Evolutionary conservation across 805 yeast species (phyloP), one percentile per base, ranked within the genome.

Genomic region (Zygosaccharomyces siamensis): DNA sequence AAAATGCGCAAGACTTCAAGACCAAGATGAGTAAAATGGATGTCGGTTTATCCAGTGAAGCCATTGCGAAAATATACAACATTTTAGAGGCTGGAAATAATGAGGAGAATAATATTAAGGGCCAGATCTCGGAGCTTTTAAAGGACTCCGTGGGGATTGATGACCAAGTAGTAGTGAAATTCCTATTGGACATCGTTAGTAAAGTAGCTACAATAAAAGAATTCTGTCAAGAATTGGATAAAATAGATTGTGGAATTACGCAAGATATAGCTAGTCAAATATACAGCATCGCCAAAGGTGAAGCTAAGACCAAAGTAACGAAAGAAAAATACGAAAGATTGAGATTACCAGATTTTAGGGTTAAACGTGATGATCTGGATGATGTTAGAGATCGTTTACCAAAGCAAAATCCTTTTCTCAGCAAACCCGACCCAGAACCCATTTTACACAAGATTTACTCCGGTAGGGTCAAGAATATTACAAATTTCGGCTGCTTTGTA

Each of bases 401-500:
- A 10, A 21, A 24, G 56, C 21, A 16, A 36, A 32, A 14, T 4
- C 14, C 50, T 11, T 23, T 28, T 11, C 42, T 26, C n/a, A 50
- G 54, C 14, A 38, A 41, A 31, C 52, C 61, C 37, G 71, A 64
- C 48, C 58, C 58, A 3, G 60, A 59, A 3, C 71, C 80, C 0
- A 54, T 62, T 4, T 49, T 72, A 1, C 81, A 79, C 14, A 64
- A 72, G 21, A 68, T 86, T 0, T 82, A 84, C 56, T 65, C 64
- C 26, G 97, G 95, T 0, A 66, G 54, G 23, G 84, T 92, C 2
- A 73, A 72, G 41, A 79, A 77, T 39, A 57, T 86, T 1, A 80
- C 81, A 38, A 64, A 76, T 2, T 90, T 81, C 66, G 97, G 98
- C 0, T 95, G 89, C 1, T 92, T 90, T 61, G 77, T 89, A 0